Base-by-base conservation (phyloP, 805 yeast species). In the Scheffersomyces ergatensis region DNA sequence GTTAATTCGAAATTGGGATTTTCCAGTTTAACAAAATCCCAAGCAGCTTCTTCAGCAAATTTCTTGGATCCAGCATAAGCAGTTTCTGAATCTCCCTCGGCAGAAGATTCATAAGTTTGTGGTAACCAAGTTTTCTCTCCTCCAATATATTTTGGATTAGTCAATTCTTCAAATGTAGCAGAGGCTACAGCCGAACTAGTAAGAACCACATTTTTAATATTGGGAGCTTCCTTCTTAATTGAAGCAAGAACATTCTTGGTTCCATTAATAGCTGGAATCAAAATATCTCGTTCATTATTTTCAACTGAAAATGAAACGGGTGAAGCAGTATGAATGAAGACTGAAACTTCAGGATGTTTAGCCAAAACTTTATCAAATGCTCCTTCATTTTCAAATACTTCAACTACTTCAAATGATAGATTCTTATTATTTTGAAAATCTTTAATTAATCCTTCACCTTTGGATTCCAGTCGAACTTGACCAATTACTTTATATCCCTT, bases 111-210 rank as follows among this genome's bases (percentile, higher is more conserved):
- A 54, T 57, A 58, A 4, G 65, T 49, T 33, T 63, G 48, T 17
- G 58, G 56, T 45, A 63, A 69, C 78, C 77, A 72, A 3, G 57
- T 34, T n/a, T 54, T 47, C 52, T 65, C 70, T 16, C 58, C 58
- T 14, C 40, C 30, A 14, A 20, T 36, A 4, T 62, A 60, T 4
- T 18, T 18, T 13, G 35, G 23, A 16, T 14, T 27, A 12, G 19
- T 26, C n/a, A 16, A 27, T 3, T 29, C 34, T n/a, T 5, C 16
- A 19, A 27, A 36, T 14, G 62, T 47, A 21, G 60, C 37, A 25
- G 78, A 60, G 0, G 85, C 76, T 16, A 82, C 82, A 48, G 62
- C 63, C 0, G 85, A 79, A 3, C 82, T 70, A 14, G 80, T 65
- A 34, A 71, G 47, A 30, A 76, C 77, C 4, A 76, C 70, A 9